These are phyloP conservation scores for Leccinum olivaceoglutinosum DNA, from an alignment of 1,284 basidiomycete genomes.

Conservation along the genomic window DNA sequence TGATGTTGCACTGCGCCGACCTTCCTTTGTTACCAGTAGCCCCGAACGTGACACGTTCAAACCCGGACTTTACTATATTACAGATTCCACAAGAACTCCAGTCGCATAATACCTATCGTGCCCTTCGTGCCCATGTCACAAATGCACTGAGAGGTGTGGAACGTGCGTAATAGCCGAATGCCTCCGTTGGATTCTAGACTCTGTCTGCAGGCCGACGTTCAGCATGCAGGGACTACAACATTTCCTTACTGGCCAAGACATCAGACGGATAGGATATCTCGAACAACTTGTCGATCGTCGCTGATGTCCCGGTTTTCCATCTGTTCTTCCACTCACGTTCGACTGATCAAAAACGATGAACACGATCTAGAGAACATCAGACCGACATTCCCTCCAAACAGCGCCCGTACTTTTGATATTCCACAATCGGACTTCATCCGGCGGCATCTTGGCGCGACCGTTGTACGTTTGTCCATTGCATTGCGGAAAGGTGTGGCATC, in stretches of 20 bases:
- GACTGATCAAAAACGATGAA: conserved; percentile 20
- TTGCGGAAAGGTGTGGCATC: conserved; percentile 42
- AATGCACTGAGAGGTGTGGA: conserved; percentile 57
- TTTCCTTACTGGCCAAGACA: conserved; percentile 35
- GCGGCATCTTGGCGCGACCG: conserved; percentile 22
- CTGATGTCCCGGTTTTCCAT: conserved; percentile 39
- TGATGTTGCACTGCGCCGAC: conserved; percentile 28
- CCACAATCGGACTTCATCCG: conserved; percentile 25
- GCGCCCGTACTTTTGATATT: conserved; percentile 29
- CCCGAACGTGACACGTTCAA: conserved; percentile 51
- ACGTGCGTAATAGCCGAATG: conserved; percentile 45
- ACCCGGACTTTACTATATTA: conserved; percentile 48
- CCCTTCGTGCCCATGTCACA: conserved; percentile 57
- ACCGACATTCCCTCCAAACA: conserved; percentile 32
- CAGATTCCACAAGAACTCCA: conserved; percentile 62
- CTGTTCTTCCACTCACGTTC: conserved; percentile 40
- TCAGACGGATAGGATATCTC: conserved; percentile 36
- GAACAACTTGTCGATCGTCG: conserved; percentile 48
- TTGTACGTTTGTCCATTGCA: conserved; percentile 21
- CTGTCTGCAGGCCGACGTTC: conserved; percentile 18
- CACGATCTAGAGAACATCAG: conserved; percentile 17
- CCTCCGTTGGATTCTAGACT: conserved; percentile 27
- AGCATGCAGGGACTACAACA: conserved; percentile 19
- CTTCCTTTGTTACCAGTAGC: conserved; percentile 44
- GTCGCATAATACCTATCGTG: conserved; percentile 37